A percentile compares a stretch with the other conserved stretches of the same genome.
These are phyloP conservation scores for Leccinum subspadiceum DNA, from an alignment of 1,284 basidiomycete species.

Conservation along the genomic window DNA sequence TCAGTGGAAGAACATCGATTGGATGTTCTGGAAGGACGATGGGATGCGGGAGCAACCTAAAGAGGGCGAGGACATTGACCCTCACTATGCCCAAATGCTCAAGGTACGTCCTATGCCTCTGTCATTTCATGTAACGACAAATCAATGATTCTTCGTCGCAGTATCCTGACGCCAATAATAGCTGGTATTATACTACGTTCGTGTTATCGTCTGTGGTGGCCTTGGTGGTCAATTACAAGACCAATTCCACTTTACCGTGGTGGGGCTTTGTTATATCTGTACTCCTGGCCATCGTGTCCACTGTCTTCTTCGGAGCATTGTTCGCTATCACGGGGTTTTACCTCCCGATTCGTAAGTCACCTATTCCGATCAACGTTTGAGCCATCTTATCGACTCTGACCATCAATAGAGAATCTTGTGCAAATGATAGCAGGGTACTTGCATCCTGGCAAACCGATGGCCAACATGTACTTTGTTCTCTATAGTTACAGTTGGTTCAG, in stretches of 20 bases:
- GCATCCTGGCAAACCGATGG: conserved; percentile 57
- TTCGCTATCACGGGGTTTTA: conserved; percentile 54
- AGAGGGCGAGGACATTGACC: conserved; percentile 40
- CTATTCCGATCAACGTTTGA: neutral
- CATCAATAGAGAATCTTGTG: conserved; percentile 34
- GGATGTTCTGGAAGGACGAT: conserved; percentile 45
- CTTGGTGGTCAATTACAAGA: conserved; percentile 48
- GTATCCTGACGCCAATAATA: conserved; percentile 48
- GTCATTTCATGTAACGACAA: neutral
- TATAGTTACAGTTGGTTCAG: conserved; percentile 44
- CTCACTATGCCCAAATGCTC: conserved; percentile 54
- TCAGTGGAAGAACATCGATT: conserved; percentile 34
- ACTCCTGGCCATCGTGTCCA: conserved; percentile 39
- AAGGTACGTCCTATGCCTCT: conserved; percentile 33
- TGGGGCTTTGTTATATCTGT: conserved; percentile 42
- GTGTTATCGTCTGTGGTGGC: conserved; percentile 39
- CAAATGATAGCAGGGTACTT: conserved; percentile 63
- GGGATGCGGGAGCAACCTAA: conserved; percentile 34
- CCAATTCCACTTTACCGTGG: conserved; percentile 51
- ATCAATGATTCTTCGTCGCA: conserved; percentile 11
- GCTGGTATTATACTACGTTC: conserved; percentile 45
- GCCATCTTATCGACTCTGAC: neutral
- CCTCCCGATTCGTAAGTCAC: conserved; percentile 45
- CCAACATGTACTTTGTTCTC: conserved; percentile 60
- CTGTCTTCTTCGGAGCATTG: conserved; percentile 48